These are phyloP conservation scores for Hevea brasiliensis DNA, from an alignment of 345 rosid species.

Conservation along the genomic window DNA sequence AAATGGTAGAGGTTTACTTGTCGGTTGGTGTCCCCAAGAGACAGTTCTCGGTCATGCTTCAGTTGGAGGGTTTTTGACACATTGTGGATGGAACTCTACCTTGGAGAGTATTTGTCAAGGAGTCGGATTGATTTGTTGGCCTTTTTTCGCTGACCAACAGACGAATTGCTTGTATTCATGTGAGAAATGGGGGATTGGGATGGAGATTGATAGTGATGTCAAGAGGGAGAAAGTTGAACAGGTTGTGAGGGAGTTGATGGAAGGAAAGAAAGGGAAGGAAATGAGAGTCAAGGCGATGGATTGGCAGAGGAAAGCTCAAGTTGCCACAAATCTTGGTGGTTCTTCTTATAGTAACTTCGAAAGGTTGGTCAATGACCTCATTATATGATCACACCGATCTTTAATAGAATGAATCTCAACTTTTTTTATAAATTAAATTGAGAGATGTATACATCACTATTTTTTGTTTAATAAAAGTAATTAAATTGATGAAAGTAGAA, in stretches of 20 bases:
- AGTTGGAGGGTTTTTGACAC: slow-evolving; percentile 17
- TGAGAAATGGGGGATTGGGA: slow-evolving; percentile 10
- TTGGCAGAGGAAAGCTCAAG: slow-evolving; percentile 2
- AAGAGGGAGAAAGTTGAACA: background rate
- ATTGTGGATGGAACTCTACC: slow-evolving; percentile 10
- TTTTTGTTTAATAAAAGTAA: too few relatives aligned
- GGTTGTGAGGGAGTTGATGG: slow-evolving; percentile 5
- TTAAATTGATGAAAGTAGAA: too few relatives aligned
- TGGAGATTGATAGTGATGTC: slow-evolving; percentile 8
- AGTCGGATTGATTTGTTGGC: slow-evolving; percentile 15
- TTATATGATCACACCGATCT: background rate
- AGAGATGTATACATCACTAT: too few relatives aligned
- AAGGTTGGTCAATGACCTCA: background rate
- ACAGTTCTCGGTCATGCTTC: slow-evolving; percentile 1
- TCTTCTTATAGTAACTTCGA: slow-evolving; percentile 2
- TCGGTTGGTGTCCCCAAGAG: slow-evolving; percentile 20
- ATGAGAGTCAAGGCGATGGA: background rate
- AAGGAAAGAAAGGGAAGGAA: slow-evolving; percentile 6
- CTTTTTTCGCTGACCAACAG: slow-evolving; percentile 3
- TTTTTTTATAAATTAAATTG: too few relatives aligned
- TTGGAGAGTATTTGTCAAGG: slow-evolving; percentile 10
- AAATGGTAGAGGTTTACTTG: slow-evolving; percentile 3
- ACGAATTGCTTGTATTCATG: slow-evolving; percentile 3
- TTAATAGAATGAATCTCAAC: too few relatives aligned
- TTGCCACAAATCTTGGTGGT: background rate